Percentiles rank a stretch among this genome's conserved stretches.
Conservation (phyloP, 495 filamentous ascomycete species). For the Cairneyella variabilis region DNA sequence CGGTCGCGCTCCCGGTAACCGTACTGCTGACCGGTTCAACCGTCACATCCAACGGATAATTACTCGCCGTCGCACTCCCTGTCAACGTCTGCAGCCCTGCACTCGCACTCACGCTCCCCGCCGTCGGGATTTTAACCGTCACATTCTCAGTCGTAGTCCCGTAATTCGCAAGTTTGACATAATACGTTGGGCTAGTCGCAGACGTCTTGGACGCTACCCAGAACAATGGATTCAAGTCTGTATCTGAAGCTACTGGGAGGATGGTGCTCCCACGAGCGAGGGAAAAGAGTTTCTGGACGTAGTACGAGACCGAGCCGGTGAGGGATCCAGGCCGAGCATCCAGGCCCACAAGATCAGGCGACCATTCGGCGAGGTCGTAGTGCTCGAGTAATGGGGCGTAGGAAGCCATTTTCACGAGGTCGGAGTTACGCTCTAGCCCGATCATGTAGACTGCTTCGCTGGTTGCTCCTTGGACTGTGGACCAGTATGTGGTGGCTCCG, state of each 20-base stretch:
- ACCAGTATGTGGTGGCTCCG: constrained; percentile 25
- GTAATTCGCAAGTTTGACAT: constrained; percentile 27
- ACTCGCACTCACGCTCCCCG: neutral
- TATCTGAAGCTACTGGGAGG: constrained; percentile 22
- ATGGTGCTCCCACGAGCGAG: constrained; percentile 16
- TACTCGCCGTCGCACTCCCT: constrained; percentile 1
- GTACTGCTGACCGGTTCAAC: neutral
- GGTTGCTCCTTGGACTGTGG: constrained; percentile 33
- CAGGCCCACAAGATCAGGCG: constrained; percentile 25
- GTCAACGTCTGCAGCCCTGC: neutral
- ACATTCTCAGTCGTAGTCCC: constrained; percentile 14
- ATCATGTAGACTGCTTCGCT: constrained; percentile 54
- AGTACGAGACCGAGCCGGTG: constrained; percentile 18
- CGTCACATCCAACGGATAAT: constrained; percentile 10
- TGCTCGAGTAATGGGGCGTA: constrained; percentile 46
- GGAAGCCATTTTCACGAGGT: constrained; percentile 42
- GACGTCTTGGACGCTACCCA: constrained; percentile 24
- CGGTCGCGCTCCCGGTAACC: constrained; percentile 9
- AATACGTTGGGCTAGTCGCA: constrained; percentile 11
- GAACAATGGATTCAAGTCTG: constrained; percentile 21
- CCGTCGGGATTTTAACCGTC: constrained; percentile 18
- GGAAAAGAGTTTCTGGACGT: constrained; percentile 26
- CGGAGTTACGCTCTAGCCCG: constrained; percentile 53
- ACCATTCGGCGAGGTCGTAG: constrained; percentile 37
- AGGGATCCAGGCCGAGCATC: constrained; percentile 9